Conservation (phyloP, 495 filamentous ascomycete genomes). For the Neurospora sp. region DNA sequence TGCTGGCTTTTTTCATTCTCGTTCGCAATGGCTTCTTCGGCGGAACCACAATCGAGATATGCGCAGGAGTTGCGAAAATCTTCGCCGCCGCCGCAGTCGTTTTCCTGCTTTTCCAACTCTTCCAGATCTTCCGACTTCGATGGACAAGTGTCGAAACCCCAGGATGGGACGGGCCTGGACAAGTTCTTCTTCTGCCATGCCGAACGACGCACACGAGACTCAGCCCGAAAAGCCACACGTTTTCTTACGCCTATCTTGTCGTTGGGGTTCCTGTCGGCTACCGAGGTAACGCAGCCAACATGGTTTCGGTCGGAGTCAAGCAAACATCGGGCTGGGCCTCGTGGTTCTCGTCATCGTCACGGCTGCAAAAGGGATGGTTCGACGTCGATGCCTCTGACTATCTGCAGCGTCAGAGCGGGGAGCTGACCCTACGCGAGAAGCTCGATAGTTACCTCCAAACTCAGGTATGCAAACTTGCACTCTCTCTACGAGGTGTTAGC, state of each 20-base stretch:
- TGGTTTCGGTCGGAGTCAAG: constrained; percentile 42
- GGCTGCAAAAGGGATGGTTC: constrained; percentile 38
- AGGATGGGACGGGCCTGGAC: constrained; percentile 16
- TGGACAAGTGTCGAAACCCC: background rate
- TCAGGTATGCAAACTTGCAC: constrained; percentile 24
- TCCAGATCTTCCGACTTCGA: background rate
- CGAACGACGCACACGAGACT: constrained; percentile 50
- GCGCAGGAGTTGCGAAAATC: background rate
- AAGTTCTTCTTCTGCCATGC: constrained; percentile 44
- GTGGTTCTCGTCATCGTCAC: constrained; percentile 16
- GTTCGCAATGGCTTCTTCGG: background rate
- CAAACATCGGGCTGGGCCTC: constrained; percentile 11
- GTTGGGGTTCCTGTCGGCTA: constrained; percentile 58
- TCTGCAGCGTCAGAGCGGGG: constrained; percentile 38
- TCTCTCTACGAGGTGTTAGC: background rate
- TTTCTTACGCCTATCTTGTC: constrained; percentile 56
- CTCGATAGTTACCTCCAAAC: constrained; percentile 46
- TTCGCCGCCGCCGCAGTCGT: background rate
- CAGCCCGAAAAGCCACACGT: constrained; percentile 52
- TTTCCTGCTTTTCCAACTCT: constrained; percentile 5
- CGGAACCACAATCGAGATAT: background rate
- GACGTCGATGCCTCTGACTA: constrained; percentile 49
- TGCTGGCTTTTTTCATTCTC: constrained; percentile 7
- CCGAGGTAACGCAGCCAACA: constrained; percentile 39
- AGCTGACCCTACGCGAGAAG: constrained; percentile 44